Evolutionary conservation across 2,329 filamentous ascomycete species (phyloP), one percentile per base, ranked within the genome.

Genomic region (Claviceps sp.): DNA sequence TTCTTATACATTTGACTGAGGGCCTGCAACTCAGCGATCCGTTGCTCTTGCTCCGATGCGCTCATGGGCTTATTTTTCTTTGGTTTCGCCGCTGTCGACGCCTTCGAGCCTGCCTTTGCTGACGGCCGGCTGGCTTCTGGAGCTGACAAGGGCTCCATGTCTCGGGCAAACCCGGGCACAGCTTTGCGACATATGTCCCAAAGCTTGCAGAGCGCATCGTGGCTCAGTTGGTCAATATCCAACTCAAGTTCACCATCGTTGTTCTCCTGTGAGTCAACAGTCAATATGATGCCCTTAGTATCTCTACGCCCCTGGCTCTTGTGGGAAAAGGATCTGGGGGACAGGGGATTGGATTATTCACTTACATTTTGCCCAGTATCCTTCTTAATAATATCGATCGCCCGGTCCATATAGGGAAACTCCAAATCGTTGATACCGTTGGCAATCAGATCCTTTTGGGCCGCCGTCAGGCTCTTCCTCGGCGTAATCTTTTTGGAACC

Each of bases 361-460:
- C 74, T 80, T 77, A 72, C 93, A 74, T 74, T 85, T 74, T 70
- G 87, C 71, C 73, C 87, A 68, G 71, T 95, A 58, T 95, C 91
- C 57, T 81, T 81, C 65, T 94, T 89, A 63, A 98, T 97, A 56
- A 97, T 90, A 54, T 85, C 81, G 37, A 96, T 87, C 0, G 91
- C 89, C 58, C 82, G 81, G 48, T 84, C 78, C 62, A 95, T 85
- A 58, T 88, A 82, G n/a, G 76, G 74, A 48, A 85, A 84, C 17
- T 89, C 83, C 53, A 97, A 80, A 56, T 84, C 83, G 60, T 84
- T 86, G 57, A 95, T 93, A 14, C 87, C 86, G 54, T 85, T 84
- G 1, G 89, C 91, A 53, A 98, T 94, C 58, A 90, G 81, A 53
- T 93, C 88, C 73, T 97, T 97, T 69, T 98, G 89, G 3, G 84